Percentiles rank a stretch among this genome's conserved stretches.
Conservation (phyloP, 768 basidiomycete genomes). For the Postia placenta region DNA sequence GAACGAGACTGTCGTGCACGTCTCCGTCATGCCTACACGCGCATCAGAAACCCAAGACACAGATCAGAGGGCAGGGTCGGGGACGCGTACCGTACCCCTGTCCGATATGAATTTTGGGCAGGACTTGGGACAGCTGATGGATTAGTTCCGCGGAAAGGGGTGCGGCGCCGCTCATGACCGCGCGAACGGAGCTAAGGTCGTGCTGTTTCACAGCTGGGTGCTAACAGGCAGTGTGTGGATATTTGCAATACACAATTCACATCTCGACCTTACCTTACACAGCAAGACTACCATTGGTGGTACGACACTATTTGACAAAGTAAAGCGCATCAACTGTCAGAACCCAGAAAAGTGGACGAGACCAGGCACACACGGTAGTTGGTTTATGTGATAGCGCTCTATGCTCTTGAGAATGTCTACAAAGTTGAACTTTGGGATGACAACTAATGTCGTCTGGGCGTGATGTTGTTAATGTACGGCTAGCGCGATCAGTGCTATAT, state of each 20-base stretch:
- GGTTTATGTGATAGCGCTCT: conserved; percentile 31
- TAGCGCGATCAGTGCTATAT: background rate
- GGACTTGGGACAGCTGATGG: conserved; percentile 18
- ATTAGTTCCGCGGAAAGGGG: conserved; percentile 51
- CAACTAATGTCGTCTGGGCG: conserved; percentile 45
- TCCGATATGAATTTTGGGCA: conserved; percentile 18
- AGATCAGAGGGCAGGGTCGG: background rate
- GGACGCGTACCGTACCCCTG: conserved; percentile 14
- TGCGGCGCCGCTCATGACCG: conserved; percentile 52
- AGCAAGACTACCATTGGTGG: conserved; percentile 24
- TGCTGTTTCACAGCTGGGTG: conserved; percentile 47
- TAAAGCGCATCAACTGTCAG: background rate
- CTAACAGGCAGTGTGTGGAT: conserved; percentile 21
- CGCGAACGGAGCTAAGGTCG: conserved; percentile 38
- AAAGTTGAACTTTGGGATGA: conserved; percentile 60
- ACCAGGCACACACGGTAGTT: background rate
- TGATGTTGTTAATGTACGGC: background rate
- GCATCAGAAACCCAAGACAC: conserved; percentile 14
- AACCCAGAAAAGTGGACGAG: background rate
- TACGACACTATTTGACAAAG: background rate
- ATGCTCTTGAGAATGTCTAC: conserved; percentile 58
- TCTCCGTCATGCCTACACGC: conserved; percentile 54
- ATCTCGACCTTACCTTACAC: conserved; percentile 22
- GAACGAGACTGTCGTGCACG: conserved; percentile 45
- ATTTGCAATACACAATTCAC: background rate